phyloP scores from a whole-genome alignment of 108 stramenopile genomes.

The Pelagomonas calceolata region DNA sequence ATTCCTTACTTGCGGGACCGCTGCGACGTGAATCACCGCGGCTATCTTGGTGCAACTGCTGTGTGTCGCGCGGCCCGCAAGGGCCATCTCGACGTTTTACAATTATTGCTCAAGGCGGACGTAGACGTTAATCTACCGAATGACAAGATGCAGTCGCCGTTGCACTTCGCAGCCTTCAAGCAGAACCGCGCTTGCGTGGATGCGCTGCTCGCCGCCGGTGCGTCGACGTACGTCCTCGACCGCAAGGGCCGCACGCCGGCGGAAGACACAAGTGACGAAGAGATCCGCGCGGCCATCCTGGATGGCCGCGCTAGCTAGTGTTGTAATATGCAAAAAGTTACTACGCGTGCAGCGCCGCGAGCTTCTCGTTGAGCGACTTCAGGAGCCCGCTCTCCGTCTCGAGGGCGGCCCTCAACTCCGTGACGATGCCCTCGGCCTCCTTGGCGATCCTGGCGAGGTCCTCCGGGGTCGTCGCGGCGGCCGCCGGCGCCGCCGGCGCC shows the following conservation, averaged over 20 bases:
- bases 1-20: conserved; percentile 10
- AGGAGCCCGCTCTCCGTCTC: no score
- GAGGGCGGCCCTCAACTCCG: no score
- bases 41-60: conserved; percentile 40
- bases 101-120: conserved; percentile 8
- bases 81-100: conserved; percentile 19
- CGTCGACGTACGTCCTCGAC: conserved; percentile 31
- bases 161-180: conserved; percentile 52
- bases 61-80: conserved; percentile 33
- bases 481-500: no score
- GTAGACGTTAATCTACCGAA: conserved; percentile 31
- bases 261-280: conserved; percentile 26
- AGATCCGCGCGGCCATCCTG: conserved; percentile 9
- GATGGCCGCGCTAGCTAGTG: background rate
- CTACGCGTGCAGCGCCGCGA: no score
- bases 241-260: conserved; percentile 46
- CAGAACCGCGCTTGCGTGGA: conserved; percentile 20
- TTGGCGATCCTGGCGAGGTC: no score
- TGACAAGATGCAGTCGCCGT: conserved; percentile 46
- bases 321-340: no score
- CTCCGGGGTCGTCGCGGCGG: no score
- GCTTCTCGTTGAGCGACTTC: no score
- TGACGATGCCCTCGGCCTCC: no score
- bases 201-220: conserved; percentile 25
- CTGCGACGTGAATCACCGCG: conserved; percentile 5